Evolutionary conservation across 2,329 filamentous ascomycete genomes (phyloP).

Genomic region (Paramyrothecium sp.): DNA sequence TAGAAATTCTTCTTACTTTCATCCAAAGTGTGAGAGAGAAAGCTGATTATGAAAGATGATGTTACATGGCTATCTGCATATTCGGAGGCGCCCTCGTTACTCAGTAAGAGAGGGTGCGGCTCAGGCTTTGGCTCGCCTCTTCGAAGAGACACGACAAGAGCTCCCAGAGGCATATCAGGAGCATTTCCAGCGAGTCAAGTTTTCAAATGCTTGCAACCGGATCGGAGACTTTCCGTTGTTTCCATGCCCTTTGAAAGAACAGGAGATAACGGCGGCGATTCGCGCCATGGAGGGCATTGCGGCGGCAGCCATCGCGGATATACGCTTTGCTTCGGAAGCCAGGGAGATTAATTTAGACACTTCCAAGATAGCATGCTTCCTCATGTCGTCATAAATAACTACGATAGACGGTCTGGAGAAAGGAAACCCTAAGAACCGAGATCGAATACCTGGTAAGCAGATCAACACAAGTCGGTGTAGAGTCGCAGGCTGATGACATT

Average conservation of each 20-base stretch:
- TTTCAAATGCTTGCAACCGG: neutral
- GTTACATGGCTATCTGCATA: too few species aligned
- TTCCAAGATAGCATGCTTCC: neutral
- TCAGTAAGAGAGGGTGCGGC: neutral
- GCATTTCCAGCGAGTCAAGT: too few species aligned
- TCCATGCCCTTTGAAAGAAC: constrained; percentile 2
- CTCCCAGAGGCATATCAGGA: neutral
- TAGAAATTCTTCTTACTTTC: too few species aligned
- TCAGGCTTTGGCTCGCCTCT: neutral
- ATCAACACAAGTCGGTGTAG: neutral
- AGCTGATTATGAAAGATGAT: too few species aligned
- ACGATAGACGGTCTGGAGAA: neutral
- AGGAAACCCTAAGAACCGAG: neutral
- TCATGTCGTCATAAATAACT: neutral
- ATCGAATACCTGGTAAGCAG: neutral
- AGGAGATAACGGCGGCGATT: neutral
- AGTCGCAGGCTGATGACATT: neutral
- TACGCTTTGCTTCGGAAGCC: neutral
- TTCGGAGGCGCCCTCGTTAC: neutral
- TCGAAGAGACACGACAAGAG: neutral
- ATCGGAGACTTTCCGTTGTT: neutral
- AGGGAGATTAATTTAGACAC: neutral
- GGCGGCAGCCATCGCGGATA: neutral
- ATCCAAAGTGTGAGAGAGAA: too few species aligned
- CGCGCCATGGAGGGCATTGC: neutral